Base-by-base conservation (phyloP, 108 stramenopile genomes). In the Skeletonema potamos region DNA sequence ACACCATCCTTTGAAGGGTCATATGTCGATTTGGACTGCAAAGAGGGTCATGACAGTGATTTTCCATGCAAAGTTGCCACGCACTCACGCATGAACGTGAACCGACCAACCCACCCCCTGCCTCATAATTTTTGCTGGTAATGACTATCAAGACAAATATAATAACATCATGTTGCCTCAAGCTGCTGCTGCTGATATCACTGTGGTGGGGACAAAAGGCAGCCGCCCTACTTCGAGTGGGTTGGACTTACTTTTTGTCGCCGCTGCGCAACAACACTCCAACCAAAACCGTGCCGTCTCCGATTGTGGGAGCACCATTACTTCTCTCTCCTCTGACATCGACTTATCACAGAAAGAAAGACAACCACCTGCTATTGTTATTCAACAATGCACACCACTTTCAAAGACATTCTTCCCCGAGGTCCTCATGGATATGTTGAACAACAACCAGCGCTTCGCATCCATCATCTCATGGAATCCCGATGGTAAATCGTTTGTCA, bases 401-500 rank as follows among this genome's bases (percentile, higher is more conserved):
- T 1, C 48, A 2, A 51, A 51, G 48, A 51, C 8, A 8, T 51
- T 51, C 22, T 51, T 51, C 17, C 48, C 48, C 8, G 48, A 51
- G 48, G 48, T 51, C 5, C 48, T 51, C 48, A 51, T 51, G 22
- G 22, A 51, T 20, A 51, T 51, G 20, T 10, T 51, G 39, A 41
- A 41, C 8, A 22, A 22, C 48, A 51, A 22, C n/a, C 48, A 20
- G 22, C 48, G 18, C 48, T 51, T 82, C 74, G 55, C 74, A 64
- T 24, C 22, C 48, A 51, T 51, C 58, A 67, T 88, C 58, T 64
- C 85, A 11, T 95, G 93, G 93, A 26, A 77, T 4, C 64, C 76
- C 4, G 84, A 87, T 73, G 93, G 96, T 30, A 77, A 83, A 60
- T 65, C 85, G 18, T 95, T 95, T 68, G 70, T 91, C 32, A 92